Evolutionary conservation across 257 asterid genomes (phyloP), one percentile per base, ranked within the genome.

Genomic region (Striga asiatica): DNA sequence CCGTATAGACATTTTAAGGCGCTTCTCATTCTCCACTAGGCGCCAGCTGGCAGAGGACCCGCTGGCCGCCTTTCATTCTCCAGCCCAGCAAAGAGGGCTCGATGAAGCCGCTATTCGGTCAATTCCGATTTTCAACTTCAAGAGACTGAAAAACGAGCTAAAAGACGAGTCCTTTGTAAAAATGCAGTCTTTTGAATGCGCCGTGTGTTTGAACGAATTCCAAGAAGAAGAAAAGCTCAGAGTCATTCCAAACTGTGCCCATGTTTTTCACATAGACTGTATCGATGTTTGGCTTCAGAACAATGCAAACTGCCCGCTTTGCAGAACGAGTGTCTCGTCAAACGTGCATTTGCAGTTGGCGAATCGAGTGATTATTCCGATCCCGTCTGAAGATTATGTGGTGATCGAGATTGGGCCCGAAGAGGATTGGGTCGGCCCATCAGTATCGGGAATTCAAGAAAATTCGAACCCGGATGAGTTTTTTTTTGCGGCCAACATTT

Each of bases 271-370:
- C 62, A 76, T 86, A 0, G 98, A 91, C 58, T 91, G 98, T 34
- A 91, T 86, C 6, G 98, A 86, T 50, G 76, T 91, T 9, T 91
- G 96, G 98, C 94, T 91, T 21, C 96, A 83, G 47, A 81, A 74
- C 74, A 91, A 81, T 54, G 88, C 95, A 9, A 91, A 83, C 37
- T 91, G 98, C 60, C 98, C 98, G 0, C 84, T 91, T 7, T 86
- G 98, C 18, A 55, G 96, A 25, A 72, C 62, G 7, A 81, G 85
- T 71, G 63, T 89, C 13, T 76, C 94, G 3, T 55, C 71, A 5
- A 42, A 70, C 18, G 16, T 37, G 11, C 39, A 59, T 4, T 58
- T 62, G 20, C 65, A 55, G 1, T 22, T 60, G 54, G n/a, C n/a
- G n/a, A 73, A 72, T 55, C 76, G 57, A 39, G 8, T 49, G 48